phyloP scores from a whole-genome alignment of 345 rosid genomes.

The Citrus glauca region DNA sequence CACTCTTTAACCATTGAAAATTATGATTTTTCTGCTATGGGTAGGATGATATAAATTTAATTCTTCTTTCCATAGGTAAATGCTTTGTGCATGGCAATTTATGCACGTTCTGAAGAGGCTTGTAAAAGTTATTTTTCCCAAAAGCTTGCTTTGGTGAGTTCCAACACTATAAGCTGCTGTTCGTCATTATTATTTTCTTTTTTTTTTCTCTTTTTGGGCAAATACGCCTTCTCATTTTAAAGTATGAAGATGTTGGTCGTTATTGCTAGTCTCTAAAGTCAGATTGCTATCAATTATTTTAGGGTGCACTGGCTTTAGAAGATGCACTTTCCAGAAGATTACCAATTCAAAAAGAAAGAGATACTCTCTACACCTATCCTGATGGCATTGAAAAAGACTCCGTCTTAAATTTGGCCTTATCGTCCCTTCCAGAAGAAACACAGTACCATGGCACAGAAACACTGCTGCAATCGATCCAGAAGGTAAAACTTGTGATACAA shows the following conservation, averaged over 20 bases:
- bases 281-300: slow-evolving; percentile 12
- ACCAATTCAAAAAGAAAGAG: slow-evolving; percentile 78
- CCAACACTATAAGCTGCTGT: not conserved
- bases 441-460: slow-evolving; percentile 68
- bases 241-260: not conserved
- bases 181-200: not conserved
- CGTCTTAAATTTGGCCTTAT: slow-evolving; percentile 64
- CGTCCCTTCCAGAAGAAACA: slow-evolving; percentile 90
- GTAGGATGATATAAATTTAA: not conserved
- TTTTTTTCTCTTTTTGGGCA: not conserved
- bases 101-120: slow-evolving; percentile 91
- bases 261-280: slow-evolving; percentile 12
- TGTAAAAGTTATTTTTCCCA: slow-evolving; percentile 86
- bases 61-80: slow-evolving; percentile 52
- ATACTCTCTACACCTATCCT: slow-evolving; percentile 50
- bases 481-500: slow-evolving; percentile 36
- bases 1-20: not conserved
- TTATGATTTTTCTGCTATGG: not conserved
- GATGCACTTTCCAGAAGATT: slow-evolving; percentile 85
- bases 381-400: slow-evolving; percentile 75
- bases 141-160: slow-evolving; percentile 84
- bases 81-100: slow-evolving; percentile 91
- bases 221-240: not conserved
- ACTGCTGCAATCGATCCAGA: slow-evolving; percentile 63
- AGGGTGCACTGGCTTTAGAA: slow-evolving; percentile 91